These are phyloP conservation scores for Wickerhamiella occidentalis DNA, from an alignment of 805 yeast genomes.

Conservation along the genomic window DNA sequence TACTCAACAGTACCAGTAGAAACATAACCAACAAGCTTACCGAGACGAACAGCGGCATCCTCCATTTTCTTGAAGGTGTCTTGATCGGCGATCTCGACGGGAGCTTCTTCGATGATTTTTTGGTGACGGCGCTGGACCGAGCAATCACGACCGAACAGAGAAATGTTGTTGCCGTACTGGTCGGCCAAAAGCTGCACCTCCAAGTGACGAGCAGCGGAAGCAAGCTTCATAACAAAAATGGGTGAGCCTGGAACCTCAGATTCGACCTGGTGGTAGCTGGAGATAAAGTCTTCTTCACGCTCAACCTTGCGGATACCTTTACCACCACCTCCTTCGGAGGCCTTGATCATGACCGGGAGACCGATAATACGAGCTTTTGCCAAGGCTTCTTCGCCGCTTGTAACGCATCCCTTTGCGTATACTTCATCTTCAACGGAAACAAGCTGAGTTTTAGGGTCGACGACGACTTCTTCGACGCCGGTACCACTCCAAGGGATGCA, in stretches of 20 bases:
- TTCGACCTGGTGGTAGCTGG: slow-evolving; percentile 84
- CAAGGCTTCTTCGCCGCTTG: slow-evolving; percentile 79
- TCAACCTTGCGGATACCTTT: slow-evolving; percentile 98
- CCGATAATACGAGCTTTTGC: slow-evolving; percentile 77
- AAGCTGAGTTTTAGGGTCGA: slow-evolving; percentile 57
- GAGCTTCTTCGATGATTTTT: slow-evolving; percentile 98
- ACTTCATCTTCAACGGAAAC: slow-evolving; percentile 81
- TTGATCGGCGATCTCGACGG: slow-evolving; percentile 84
- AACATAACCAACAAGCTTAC: slow-evolving; percentile 93
- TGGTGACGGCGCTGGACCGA: slow-evolving; percentile 99
- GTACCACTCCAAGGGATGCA: slow-evolving; percentile 99
- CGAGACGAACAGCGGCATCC: slow-evolving; percentile 92
- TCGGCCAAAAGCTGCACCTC: slow-evolving; percentile 97
- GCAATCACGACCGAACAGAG: slow-evolving; percentile 97
- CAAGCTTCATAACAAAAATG: slow-evolving; percentile 91
- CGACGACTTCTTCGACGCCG: slow-evolving; percentile 71
- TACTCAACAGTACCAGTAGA: slow-evolving; percentile 99
- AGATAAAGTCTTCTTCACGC: slow-evolving; percentile 58
- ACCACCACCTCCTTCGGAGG: slow-evolving; percentile 99
- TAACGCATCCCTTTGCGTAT: slow-evolving; percentile 81
- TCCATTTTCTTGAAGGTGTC: slow-evolving; percentile 88
- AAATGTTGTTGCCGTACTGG: slow-evolving; percentile 95
- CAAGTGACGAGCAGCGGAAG: slow-evolving; percentile 94
- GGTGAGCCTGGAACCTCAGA: slow-evolving; percentile 99
- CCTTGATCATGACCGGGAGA: slow-evolving; percentile 97